Evolutionary conservation across 2,329 filamentous ascomycete genomes (phyloP).

Genomic region (Hawksworthiomyces lignivorus): DNA sequence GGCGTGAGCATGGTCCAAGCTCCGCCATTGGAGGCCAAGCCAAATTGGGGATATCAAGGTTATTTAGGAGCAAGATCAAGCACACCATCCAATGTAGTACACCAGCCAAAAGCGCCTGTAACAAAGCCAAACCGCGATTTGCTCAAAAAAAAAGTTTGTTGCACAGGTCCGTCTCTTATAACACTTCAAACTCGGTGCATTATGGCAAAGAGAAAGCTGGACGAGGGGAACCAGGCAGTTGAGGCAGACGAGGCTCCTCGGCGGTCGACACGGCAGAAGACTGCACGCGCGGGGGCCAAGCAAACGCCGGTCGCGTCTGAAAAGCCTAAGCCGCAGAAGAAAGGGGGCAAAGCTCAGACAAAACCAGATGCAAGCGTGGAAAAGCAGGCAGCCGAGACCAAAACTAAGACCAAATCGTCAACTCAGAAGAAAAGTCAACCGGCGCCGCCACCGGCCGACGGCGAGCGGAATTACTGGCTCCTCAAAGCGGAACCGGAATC

Average conservation of each 20-base stretch:
- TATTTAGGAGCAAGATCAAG: no score
- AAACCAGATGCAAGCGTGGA: no score
- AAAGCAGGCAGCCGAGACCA: neutral
- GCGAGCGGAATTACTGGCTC: conserved; percentile 56
- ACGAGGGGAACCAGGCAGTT: neutral
- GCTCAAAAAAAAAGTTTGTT: no score
- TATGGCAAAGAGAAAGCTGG: conserved; percentile 11
- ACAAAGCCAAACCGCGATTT: no score
- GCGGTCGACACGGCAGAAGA: conserved; percentile 4
- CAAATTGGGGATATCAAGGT: no score
- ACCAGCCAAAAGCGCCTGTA: no score
- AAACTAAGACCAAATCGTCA: neutral
- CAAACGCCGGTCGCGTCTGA: neutral
- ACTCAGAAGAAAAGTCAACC: no score
- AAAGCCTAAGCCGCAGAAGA: neutral
- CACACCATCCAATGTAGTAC: no score
- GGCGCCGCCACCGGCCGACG: neutral
- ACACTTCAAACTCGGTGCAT: neutral
- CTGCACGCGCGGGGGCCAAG: neutral
- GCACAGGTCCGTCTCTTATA: no score
- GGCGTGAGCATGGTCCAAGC: no score
- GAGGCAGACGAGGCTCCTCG: neutral
- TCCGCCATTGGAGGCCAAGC: no score
- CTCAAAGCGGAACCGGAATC: conserved; percentile 86
- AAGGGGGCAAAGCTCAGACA: neutral